Base-by-base conservation (phyloP, 495 filamentous ascomycete genomes). In the Annulohypoxylon stygium region DNA sequence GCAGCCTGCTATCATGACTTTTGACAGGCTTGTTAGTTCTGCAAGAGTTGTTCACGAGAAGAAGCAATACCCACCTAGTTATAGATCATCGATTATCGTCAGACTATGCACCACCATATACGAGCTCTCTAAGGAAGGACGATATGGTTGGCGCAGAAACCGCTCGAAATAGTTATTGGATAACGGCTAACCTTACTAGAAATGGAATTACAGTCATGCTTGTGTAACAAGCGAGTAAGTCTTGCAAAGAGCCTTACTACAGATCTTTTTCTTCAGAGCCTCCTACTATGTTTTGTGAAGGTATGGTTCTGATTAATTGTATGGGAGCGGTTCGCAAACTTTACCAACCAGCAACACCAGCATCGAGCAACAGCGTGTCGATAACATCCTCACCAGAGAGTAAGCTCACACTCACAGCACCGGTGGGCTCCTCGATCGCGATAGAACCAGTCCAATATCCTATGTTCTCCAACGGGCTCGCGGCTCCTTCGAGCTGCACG, bases 271-370 rank as follows among this genome's bases (percentile, higher is more conserved):
- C 12, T 30, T 51, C 26, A 55, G 7, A 41, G 47, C 45, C 36
- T 26, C 51, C 51, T 45, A 30, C 39, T 39, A 23, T 9, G 45
- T 57, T 7, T 1, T 57, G 33, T n/a, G 63, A 16, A 47, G 26
- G 58, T 30, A 45, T 20, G 51, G 34, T 60, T 25, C 61, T 51
- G 43, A 58, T 14, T 45, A 53, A 26, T 65, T 70, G 39, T n/a
- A 39, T 41, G 12, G 18, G 11, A 16, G 30, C 9, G 18, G 34
- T 65, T 37, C 33, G 39, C 36, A 48, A 33, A 37, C 33, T 68
- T 69, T 43, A 78, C 76, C 76, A 78, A 2, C 76, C 74, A 30
- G 76, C 74, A 41, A 75, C 65, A 14, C 71, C 74, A 51, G 51
- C 66, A 45, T 73, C 57, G 41, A 78, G 65, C 36, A 78, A 59